These are phyloP conservation scores for Platanthera guangdongensis DNA, from an alignment of 106 monocot genomes.

Conservation along the genomic window DNA sequence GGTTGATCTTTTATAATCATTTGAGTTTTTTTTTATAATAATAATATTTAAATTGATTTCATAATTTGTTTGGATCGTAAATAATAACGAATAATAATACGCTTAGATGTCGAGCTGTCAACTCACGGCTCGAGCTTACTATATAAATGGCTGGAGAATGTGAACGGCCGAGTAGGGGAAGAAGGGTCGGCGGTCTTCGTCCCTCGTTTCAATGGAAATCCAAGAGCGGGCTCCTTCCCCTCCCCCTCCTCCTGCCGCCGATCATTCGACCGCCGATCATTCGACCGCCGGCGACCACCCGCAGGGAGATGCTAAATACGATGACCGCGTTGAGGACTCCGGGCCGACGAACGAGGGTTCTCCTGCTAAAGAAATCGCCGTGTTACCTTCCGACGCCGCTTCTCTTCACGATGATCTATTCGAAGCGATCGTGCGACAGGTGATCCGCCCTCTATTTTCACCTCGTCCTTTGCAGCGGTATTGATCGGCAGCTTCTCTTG, in stretches of 20 bases:
- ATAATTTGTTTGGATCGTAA: no score
- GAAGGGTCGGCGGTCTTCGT: not conserved
- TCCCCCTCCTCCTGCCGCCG: constrained; percentile 4
- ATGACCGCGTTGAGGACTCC: not conserved
- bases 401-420: constrained; percentile 42
- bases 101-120: no score
- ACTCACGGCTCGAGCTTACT: no score
- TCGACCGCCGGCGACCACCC: no score
- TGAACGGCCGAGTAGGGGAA: not conserved
- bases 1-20: no score
- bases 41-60: no score
- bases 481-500: not conserved
- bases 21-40: no score
- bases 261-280: no score
- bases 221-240: constrained; percentile 5
- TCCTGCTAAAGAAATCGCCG: not conserved
- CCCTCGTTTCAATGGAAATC: not conserved
- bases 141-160: not conserved
- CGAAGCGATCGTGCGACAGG: constrained; percentile 63
- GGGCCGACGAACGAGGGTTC: not conserved
- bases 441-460: not conserved
- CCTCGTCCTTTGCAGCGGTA: not conserved
- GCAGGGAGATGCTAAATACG: not conserved
- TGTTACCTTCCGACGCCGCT: not conserved
- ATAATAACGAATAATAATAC: no score